Conservation (phyloP, 1,284 basidiomycete species). For the Thelephora terrestris region DNA sequence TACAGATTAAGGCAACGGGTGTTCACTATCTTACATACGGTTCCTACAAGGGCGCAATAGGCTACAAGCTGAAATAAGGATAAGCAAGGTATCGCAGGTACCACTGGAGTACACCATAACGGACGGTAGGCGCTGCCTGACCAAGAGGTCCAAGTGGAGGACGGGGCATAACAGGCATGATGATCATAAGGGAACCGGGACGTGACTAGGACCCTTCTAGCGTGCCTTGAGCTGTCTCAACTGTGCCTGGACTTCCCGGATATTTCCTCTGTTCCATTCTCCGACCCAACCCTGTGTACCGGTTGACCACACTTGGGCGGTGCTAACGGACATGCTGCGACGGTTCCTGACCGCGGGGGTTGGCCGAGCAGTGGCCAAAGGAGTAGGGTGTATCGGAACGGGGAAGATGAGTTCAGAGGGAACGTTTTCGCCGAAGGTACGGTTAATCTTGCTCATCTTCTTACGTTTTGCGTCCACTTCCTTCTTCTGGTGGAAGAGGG, state of each 20-base stretch:
- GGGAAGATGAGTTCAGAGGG: constrained; percentile 41
- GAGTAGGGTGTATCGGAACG: constrained; percentile 2
- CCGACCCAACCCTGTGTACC: constrained; percentile 16
- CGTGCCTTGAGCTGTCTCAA: constrained; percentile 16
- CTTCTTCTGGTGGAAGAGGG: not conserved
- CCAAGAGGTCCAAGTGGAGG: not conserved
- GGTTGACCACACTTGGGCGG: constrained; percentile 17
- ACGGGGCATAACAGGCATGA: not conserved
- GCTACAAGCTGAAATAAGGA: too few relatives aligned
- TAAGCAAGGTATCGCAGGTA: not conserved
- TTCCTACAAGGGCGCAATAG: too few relatives aligned
- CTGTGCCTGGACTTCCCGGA: constrained; percentile 22
- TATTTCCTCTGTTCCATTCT: constrained; percentile 24
- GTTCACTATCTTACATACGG: too few relatives aligned
- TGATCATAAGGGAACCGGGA: not conserved
- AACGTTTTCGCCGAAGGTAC: constrained; percentile 44
- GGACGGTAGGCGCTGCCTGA: not conserved
- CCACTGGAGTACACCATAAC: not conserved
- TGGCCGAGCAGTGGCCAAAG: constrained; percentile 4
- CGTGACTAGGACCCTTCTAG: not conserved
- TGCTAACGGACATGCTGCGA: constrained; percentile 12
- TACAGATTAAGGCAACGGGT: too few relatives aligned
- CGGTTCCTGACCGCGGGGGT: constrained; percentile 1
- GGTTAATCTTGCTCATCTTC: constrained; percentile 39
- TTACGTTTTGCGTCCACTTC: constrained; percentile 20